phyloP scores from a whole-genome alignment of 2,329 filamentous ascomycete genomes.

The Ophiostoma tasmaniense region DNA sequence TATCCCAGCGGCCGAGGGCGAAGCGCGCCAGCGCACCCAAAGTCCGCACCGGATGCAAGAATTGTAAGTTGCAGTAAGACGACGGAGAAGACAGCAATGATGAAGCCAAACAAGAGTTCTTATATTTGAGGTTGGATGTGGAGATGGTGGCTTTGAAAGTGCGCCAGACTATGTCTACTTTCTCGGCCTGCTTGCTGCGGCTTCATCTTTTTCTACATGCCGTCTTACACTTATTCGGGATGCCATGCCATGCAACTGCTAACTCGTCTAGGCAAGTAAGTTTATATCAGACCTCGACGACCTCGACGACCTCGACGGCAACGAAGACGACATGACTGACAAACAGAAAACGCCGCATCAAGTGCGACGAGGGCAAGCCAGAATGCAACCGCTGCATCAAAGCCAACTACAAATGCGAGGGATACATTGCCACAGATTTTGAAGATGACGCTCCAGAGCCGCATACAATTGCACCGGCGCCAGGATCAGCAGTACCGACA shows the following conservation, averaged over 20 bases:
- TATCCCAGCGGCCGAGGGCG: constrained; percentile 26
- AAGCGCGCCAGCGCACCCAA: constrained; percentile 26
- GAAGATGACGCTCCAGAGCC: not conserved
- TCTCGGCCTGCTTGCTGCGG: not conserved
- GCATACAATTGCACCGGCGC: not conserved
- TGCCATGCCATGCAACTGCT: not conserved
- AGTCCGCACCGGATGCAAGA: constrained; percentile 25
- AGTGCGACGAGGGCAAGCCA: constrained; percentile 27
- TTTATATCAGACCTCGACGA: not conserved
- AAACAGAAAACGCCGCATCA: constrained; percentile 23
- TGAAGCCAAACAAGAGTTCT: not conserved
- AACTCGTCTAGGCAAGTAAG: not conserved
- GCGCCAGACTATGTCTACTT: not conserved
- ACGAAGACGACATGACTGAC: not conserved
- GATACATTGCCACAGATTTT: not conserved
- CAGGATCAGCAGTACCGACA: not conserved
- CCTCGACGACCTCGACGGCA: not conserved
- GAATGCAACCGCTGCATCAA: constrained; percentile 26
- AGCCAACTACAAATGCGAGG: not conserved
- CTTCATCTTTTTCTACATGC: not conserved
- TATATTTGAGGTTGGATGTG: not conserved
- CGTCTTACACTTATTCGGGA: not conserved
- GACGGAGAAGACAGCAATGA: not conserved
- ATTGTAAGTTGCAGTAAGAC: constrained; percentile 20
- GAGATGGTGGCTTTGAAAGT: not conserved